These are phyloP conservation scores for Hypoxylon crocopeplum DNA, from an alignment of 495 filamentous ascomycete species.

Conservation along the genomic window DNA sequence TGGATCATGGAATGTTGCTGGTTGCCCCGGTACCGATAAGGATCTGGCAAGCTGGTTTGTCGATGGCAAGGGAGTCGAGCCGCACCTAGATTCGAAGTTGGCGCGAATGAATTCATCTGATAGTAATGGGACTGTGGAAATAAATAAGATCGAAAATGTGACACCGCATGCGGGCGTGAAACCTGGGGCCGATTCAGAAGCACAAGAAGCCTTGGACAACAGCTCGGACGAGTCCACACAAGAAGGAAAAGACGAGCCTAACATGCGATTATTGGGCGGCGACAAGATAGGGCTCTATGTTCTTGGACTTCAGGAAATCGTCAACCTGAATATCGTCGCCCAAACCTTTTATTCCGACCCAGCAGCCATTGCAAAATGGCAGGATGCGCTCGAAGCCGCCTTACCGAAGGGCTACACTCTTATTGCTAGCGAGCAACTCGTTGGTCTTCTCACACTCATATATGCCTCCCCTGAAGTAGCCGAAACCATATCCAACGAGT, in stretches of 20 bases:
- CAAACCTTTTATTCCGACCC: slow-evolving; percentile 75
- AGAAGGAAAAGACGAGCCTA: slow-evolving; percentile 42
- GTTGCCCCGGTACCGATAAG: slow-evolving; percentile 79
- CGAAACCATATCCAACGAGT: slow-evolving; percentile 75
- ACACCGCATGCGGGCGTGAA: slow-evolving; percentile 26
- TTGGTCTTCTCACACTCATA: slow-evolving; percentile 83
- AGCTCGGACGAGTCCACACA: slow-evolving; percentile 12
- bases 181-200: slow-evolving; percentile 46
- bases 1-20: slow-evolving; percentile 94
- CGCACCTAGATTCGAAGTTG: slow-evolving; percentile 60
- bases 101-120: slow-evolving; percentile 56
- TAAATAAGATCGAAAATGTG: slow-evolving; percentile 15
- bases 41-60: slow-evolving; percentile 89
- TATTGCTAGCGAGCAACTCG: slow-evolving; percentile 81
- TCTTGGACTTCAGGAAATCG: slow-evolving; percentile 88
- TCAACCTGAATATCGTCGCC: slow-evolving; percentile 75
- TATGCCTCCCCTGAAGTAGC: slow-evolving; percentile 80
- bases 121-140: slow-evolving; percentile 31
- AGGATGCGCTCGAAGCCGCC: slow-evolving; percentile 69
- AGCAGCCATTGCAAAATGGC: slow-evolving; percentile 75
- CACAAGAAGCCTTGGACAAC: slow-evolving; percentile 50
- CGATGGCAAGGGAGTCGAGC: slow-evolving; percentile 65
- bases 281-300: slow-evolving; percentile 87
- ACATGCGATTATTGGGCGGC: slow-evolving; percentile 48
- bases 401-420: slow-evolving; percentile 79